Conservation (phyloP, 306 rosid genomes). For the Quercus robur region DNA sequence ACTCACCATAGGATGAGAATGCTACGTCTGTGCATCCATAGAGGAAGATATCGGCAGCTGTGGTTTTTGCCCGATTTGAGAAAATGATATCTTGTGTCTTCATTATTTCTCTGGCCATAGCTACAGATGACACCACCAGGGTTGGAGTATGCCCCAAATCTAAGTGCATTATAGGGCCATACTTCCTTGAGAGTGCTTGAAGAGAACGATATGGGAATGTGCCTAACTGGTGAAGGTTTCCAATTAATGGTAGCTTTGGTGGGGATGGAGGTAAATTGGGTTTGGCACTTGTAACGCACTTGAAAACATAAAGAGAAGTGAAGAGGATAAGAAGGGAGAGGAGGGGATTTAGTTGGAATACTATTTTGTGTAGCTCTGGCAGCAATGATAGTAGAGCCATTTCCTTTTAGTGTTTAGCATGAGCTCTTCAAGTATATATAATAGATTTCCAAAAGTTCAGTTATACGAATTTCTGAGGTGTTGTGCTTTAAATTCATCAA, state of each 20-base stretch:
- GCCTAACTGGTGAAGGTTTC: constrained; percentile 46
- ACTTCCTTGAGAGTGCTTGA: constrained; percentile 13
- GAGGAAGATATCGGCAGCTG: constrained; percentile 11
- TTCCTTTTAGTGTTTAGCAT: not conserved
- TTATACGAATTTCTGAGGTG: no score
- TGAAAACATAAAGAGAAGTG: not conserved
- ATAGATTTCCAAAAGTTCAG: no score
- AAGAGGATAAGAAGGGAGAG: not conserved
- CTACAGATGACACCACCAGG: constrained; percentile 22
- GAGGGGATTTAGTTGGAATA: not conserved
- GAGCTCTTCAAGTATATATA: not conserved
- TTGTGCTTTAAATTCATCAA: no score
- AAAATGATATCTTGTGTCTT: not conserved
- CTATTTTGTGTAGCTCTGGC: not conserved
- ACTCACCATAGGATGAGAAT: constrained; percentile 26
- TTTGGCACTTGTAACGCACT: not conserved
- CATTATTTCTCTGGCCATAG: not conserved
- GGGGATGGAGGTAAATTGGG: constrained; percentile 38
- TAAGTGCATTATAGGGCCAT: constrained; percentile 36
- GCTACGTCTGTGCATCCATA: constrained; percentile 27
- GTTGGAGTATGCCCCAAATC: constrained; percentile 28
- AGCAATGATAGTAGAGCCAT: not conserved
- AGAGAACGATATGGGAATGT: constrained; percentile 31
- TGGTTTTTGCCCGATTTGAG: constrained; percentile 4
- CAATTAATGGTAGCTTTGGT: constrained; percentile 32